Percentiles rank a stretch among this genome's conserved stretches.
Evolutionary conservation across 208 protist species (phyloP).

Genomic region (Borovskyia barvae): DNA sequence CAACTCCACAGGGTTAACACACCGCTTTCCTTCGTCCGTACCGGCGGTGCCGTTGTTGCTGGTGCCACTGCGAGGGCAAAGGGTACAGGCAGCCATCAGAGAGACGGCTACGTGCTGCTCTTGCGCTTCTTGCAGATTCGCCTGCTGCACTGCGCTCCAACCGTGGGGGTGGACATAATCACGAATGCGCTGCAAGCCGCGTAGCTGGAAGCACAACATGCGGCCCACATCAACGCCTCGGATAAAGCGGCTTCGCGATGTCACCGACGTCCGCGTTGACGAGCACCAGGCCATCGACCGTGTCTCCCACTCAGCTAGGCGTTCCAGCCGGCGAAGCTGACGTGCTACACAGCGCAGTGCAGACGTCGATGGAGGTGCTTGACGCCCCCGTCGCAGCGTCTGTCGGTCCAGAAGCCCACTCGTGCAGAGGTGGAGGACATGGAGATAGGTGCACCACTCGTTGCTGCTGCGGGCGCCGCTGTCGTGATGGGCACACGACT

Average conservation of each 20-base stretch:
- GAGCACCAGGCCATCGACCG: neutral
- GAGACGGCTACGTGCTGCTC: too few relatives aligned
- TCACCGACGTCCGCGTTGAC: too few relatives aligned
- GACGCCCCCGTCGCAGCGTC: slow-evolving; percentile 6
- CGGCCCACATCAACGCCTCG: slow-evolving; percentile 2
- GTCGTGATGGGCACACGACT: too few relatives aligned
- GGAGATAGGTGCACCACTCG: slow-evolving; percentile 14
- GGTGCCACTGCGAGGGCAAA: too few relatives aligned
- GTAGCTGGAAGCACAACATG: slow-evolving; percentile 18
- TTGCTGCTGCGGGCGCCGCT: too few relatives aligned
- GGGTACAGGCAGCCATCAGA: too few relatives aligned
- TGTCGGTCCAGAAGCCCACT: slow-evolving; percentile 7
- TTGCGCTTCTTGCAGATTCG: neutral
- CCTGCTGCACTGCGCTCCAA: slow-evolving; percentile 21
- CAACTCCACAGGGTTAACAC: slow-evolving; percentile 2
- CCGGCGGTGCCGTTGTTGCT: too few relatives aligned
- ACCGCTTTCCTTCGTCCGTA: neutral
- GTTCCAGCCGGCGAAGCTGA: neutral
- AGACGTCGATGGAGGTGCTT: slow-evolving; percentile 4
- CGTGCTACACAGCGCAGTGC: slow-evolving; percentile 1
- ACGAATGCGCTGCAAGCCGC: slow-evolving; percentile 4
- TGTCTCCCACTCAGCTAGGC: neutral
- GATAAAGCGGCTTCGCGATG: too few relatives aligned
- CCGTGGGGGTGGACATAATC: slow-evolving; percentile 5
- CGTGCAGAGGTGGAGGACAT: slow-evolving; percentile 21